phyloP scores from a whole-genome alignment of 1,139 yeast genomes.

The Kodamaea sp. region DNA sequence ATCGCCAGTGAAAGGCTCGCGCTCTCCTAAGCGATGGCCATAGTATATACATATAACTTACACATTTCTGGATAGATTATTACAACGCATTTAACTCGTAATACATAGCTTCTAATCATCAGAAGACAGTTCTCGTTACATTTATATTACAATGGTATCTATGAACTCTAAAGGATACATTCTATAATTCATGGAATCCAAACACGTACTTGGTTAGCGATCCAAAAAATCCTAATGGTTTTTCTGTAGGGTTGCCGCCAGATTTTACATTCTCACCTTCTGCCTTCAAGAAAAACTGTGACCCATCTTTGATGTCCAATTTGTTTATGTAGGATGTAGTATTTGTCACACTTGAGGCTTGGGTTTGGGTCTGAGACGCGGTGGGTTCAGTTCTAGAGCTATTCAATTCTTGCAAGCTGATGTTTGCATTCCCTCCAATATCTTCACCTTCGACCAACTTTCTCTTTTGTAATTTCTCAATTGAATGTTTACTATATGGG shows the following conservation, averaged over 20 bases:
- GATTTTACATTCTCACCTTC: slow-evolving; percentile 15
- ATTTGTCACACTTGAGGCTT: slow-evolving; percentile 1
- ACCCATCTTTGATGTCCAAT: slow-evolving; percentile 45
- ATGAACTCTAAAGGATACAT: slow-evolving; percentile 2
- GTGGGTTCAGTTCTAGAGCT: slow-evolving; percentile 3
- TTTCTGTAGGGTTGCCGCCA: slow-evolving; percentile 19
- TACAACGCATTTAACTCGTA: no score
- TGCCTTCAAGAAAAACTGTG: slow-evolving; percentile 38
- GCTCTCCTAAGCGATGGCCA: slow-evolving; percentile 10
- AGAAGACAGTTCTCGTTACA: no score
- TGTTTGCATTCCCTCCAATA: slow-evolving; percentile 46
- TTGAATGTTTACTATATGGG: slow-evolving; percentile 59
- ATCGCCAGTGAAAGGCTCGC: slow-evolving; percentile 12
- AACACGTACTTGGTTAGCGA: slow-evolving; percentile 39
- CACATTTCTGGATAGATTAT: no score
- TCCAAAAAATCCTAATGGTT: slow-evolving; percentile 38
- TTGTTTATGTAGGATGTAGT: slow-evolving; percentile 21
- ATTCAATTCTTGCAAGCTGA: slow-evolving; percentile 11
- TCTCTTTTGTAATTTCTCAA: slow-evolving; percentile 64
- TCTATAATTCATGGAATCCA: slow-evolving; percentile 47
- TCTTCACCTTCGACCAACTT: slow-evolving; percentile 54
- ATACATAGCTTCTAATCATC: no score
- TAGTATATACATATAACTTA: no score
- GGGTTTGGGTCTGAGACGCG: neutral
- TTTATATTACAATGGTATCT: no score